Evolutionary conservation across 805 yeast species (phyloP), one percentile per base, ranked within the genome.

Genomic region (Pichia manshurica): DNA sequence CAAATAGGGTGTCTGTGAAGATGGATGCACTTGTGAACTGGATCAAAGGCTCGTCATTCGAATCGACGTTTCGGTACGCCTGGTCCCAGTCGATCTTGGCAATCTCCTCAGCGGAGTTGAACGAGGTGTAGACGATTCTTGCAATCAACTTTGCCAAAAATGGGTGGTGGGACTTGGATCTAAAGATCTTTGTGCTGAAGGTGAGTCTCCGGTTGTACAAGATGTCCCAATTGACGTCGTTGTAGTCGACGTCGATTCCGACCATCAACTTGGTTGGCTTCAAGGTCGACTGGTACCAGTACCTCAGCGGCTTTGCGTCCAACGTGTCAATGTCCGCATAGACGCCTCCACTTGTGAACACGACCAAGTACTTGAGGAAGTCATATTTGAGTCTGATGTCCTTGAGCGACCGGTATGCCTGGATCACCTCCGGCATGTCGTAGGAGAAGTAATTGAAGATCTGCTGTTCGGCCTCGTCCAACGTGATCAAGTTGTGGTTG

Each of bases 261-360:
- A 63, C 60, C 56, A 59, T 53, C 22, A 64, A 48, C 44, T 53
- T 59, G 49, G 48, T 13, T 47, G 51, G 51, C 51, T 56, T 52
- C 21, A 52, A 43, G 20, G 38, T 42, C 10, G 66, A 58, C 33
- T 56, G 50, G 44, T 57, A 56, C 68, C 69, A 65, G 47, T 42
- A 56, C 51, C 52, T 58, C 19, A 65, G 45, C 1, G 82, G 82
- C 49, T 72, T 78, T 45, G 74, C 67, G 22, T 80, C 74, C 49
- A 65, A 67, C 0, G 84, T 79, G 58, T 80, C 85, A 32, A 79
- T 75, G 58, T 80, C 84, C 3, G 82, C 74, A 56, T 80, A 80
- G 12, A 77, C 71, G n/a, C 85, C 85, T 41, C 85, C 85, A 40
- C 65, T 62, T 3, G 79, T 70, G 50, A 58, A 78, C 5, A 79